Conservation (phyloP, 2,329 filamentous ascomycete genomes). For the Sclerotinia borealis region DNA sequence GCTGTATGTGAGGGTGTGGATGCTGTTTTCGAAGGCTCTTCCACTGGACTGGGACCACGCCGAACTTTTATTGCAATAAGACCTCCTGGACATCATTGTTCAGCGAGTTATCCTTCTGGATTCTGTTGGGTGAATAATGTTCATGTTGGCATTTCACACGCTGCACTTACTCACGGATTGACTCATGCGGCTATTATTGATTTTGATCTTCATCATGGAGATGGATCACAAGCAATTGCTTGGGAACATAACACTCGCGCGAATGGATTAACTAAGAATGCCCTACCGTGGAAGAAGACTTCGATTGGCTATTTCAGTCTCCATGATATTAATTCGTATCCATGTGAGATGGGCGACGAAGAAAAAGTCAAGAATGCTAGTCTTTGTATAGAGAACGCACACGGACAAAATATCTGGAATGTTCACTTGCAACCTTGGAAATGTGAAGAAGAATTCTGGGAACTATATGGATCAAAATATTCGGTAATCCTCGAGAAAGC, state of each 20-base stretch:
- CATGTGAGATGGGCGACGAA: slow-evolving; percentile 88
- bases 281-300: slow-evolving; percentile 70
- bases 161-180: slow-evolving; percentile 72
- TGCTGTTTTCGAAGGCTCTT: slow-evolving; percentile 58
- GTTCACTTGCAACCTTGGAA: slow-evolving; percentile 88
- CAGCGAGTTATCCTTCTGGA: slow-evolving; percentile 78
- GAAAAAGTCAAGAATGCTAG: slow-evolving; percentile 93
- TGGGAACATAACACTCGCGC: slow-evolving; percentile 83
- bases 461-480: slow-evolving; percentile 77
- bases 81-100: slow-evolving; percentile 94
- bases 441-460: slow-evolving; percentile 79
- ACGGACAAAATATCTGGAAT: slow-evolving; percentile 94
- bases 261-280: slow-evolving; percentile 58
- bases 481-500: slow-evolving; percentile 72
- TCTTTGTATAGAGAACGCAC: slow-evolving; percentile 87
- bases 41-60: slow-evolving; percentile 48
- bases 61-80: slow-evolving; percentile 89
- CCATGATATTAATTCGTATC: slow-evolving; percentile 98
- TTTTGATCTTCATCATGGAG: slow-evolving; percentile 68
- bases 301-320: slow-evolving; percentile 94
- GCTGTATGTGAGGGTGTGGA: slow-evolving; percentile 93
- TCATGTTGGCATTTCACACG: slow-evolving; percentile 92
- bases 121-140: slow-evolving; percentile 99
- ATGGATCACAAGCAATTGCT: slow-evolving; percentile 90
- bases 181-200: slow-evolving; percentile 85